Evolutionary conservation across 495 filamentous ascomycete genomes (phyloP).

Genomic region (Neurospora sp.): DNA sequence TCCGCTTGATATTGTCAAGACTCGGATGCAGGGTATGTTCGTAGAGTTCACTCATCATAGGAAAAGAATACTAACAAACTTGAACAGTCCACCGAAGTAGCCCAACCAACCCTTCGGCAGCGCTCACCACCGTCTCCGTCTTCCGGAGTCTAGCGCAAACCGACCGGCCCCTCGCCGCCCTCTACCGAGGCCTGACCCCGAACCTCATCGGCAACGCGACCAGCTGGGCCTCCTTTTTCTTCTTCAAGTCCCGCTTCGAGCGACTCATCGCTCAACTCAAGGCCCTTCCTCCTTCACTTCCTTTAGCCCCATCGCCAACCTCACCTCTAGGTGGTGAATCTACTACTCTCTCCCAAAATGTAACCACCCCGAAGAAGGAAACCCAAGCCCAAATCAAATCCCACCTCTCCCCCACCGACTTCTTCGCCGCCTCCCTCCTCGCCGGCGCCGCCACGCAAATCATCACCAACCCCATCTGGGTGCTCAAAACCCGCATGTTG

Average conservation of each 20-base stretch:
- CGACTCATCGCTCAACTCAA: constrained; percentile 22
- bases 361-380: background rate
- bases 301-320: background rate
- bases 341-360: background rate
- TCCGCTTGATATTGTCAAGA: constrained; percentile 93
- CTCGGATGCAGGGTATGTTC: constrained; percentile 71
- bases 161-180: constrained; percentile 43
- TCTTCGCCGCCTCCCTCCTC: constrained; percentile 68
- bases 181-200: constrained; percentile 83
- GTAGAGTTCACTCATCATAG: background rate
- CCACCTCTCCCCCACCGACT: constrained; percentile 59
- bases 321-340: background rate
- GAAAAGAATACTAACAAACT: background rate
- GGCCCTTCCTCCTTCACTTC: background rate
- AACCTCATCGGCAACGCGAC: constrained; percentile 86
- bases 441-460: constrained; percentile 68
- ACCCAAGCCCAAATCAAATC: background rate
- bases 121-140: constrained; percentile 34
- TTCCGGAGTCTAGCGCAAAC: constrained; percentile 32
- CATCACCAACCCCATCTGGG: constrained; percentile 94
- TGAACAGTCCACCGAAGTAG: constrained; percentile 27
- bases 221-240: constrained; percentile 90
- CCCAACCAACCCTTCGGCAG: constrained; percentile 17
- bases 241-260: constrained; percentile 44
- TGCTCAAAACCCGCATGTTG: constrained; percentile 96